Percentiles rank a stretch among this genome's conserved stretches.
Evolutionary conservation across 495 filamentous ascomycete genomes (phyloP).

Genomic region (Penicillium canariense): DNA sequence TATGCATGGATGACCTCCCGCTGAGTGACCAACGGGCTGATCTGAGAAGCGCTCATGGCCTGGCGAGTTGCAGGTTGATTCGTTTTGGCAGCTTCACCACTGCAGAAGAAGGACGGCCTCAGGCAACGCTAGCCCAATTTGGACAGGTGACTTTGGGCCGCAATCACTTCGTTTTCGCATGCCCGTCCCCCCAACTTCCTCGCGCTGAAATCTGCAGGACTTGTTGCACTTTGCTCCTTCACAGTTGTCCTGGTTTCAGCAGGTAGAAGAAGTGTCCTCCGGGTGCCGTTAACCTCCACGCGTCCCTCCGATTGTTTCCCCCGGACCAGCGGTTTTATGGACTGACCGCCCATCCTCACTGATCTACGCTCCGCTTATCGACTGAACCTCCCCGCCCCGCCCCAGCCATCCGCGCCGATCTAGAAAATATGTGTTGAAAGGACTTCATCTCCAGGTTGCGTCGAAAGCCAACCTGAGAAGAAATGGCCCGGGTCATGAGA

Average conservation of each 20-base stretch:
- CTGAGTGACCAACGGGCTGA: constrained; percentile 14
- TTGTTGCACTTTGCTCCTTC: neutral
- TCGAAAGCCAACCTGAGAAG: constrained; percentile 19
- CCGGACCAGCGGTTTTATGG: constrained; percentile 1
- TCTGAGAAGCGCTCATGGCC: constrained; percentile 15
- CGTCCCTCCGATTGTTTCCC: neutral
- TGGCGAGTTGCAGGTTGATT: neutral
- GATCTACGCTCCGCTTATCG: neutral
- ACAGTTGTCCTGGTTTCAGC: neutral
- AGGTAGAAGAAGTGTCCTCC: constrained; percentile 2
- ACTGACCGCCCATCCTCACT: constrained; percentile 10
- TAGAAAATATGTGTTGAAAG: constrained; percentile 12
- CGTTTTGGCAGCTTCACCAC: constrained; percentile 5
- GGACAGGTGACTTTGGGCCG: constrained; percentile 31
- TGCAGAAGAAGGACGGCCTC: constrained; percentile 13
- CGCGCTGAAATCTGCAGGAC: neutral
- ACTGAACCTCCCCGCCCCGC: neutral
- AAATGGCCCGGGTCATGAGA: constrained; percentile 41
- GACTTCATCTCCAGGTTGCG: constrained; percentile 14
- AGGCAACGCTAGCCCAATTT: constrained; percentile 22
- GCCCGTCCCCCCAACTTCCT: constrained; percentile 2
- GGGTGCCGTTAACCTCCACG: neutral
- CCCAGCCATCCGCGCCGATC: neutral
- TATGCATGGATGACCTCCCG: constrained; percentile 68
- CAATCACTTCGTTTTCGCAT: constrained; percentile 19